Conservation (phyloP, 2,329 filamentous ascomycete genomes). For the Purpureocillium takamizusanense region DNA sequence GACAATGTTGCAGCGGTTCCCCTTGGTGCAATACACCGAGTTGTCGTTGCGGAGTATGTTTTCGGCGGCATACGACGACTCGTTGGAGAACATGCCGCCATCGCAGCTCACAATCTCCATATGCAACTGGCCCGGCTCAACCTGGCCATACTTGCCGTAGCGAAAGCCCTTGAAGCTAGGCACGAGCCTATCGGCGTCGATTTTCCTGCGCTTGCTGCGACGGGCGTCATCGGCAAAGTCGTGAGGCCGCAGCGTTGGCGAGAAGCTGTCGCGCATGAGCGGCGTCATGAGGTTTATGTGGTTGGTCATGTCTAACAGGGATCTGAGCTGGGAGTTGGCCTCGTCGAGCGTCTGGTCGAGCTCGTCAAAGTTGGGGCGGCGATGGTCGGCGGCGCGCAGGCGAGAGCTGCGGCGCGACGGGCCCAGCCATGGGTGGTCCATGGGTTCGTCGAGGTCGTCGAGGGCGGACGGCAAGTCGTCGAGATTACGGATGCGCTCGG, state of each 20-base stretch:
- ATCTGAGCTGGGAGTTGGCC: constrained; percentile 33
- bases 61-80: constrained; percentile 57
- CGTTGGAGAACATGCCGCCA: constrained; percentile 61
- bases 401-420: constrained; percentile 14
- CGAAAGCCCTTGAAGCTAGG: constrained; percentile 50
- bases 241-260: constrained; percentile 23
- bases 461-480: constrained; percentile 17
- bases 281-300: constrained; percentile 18
- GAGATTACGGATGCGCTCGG: constrained; percentile 25
- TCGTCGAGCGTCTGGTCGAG: constrained; percentile 29
- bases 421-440: constrained; percentile 17
- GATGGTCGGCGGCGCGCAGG: constrained; percentile 14
- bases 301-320: constrained; percentile 31
- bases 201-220: constrained; percentile 58
- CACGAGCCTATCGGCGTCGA: constrained; percentile 52
- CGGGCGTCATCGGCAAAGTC: constrained; percentile 39
- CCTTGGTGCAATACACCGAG: constrained; percentile 84
- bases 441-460: constrained; percentile 17
- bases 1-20: constrained; percentile 79
- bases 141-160: constrained; percentile 82
- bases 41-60: constrained; percentile 78
- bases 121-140: constrained; percentile 68
- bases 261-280: constrained; percentile 20
- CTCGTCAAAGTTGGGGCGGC: constrained; percentile 23
- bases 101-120: constrained; percentile 91